These are phyloP conservation scores for Tricholoma furcatifolium DNA, from an alignment of 768 basidiomycete genomes.

Conservation along the genomic window DNA sequence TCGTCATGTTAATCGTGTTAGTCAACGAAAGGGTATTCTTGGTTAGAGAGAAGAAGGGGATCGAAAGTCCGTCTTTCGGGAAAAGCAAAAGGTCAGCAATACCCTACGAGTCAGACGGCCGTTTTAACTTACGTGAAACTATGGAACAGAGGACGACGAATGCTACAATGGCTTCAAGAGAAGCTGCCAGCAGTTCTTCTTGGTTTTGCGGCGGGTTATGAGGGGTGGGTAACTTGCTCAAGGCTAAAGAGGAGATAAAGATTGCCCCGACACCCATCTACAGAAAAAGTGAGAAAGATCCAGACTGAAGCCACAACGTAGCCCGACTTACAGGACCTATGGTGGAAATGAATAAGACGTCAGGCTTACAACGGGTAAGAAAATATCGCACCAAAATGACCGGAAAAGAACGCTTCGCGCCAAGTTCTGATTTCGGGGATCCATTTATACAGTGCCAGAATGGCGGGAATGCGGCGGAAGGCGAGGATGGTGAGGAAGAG, in stretches of 20 bases:
- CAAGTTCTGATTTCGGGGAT: conserved; percentile 86
- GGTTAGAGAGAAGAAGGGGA: conserved; percentile 19
- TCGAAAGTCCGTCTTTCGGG: conserved; percentile 16
- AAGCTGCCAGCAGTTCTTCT: conserved; percentile 69
- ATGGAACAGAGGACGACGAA: conserved; percentile 90
- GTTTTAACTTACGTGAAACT: conserved; percentile 59
- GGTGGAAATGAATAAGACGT: neutral
- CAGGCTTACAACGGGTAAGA: neutral
- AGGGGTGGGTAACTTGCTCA: conserved; percentile 58
- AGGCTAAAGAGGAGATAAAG: conserved; percentile 80
- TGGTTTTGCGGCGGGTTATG: conserved; percentile 61
- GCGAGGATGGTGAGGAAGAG: conserved; percentile 68
- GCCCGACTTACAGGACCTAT: conserved; percentile 50
- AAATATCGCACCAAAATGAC: conserved; percentile 71
- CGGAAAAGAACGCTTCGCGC: conserved; percentile 86
- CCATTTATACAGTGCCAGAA: conserved; percentile 76
- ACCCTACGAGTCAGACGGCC: neutral
- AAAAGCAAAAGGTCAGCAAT: neutral
- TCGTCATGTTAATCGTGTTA: conserved; percentile 12
- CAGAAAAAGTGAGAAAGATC: neutral
- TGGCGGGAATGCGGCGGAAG: conserved; percentile 77
- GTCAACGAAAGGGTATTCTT: conserved; percentile 15
- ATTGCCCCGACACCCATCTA: conserved; percentile 93
- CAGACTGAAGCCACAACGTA: neutral
- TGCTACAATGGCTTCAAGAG: conserved; percentile 79